Conservation (phyloP, 768 basidiomycete genomes). For the Leccinum aurantiacum region DNA sequence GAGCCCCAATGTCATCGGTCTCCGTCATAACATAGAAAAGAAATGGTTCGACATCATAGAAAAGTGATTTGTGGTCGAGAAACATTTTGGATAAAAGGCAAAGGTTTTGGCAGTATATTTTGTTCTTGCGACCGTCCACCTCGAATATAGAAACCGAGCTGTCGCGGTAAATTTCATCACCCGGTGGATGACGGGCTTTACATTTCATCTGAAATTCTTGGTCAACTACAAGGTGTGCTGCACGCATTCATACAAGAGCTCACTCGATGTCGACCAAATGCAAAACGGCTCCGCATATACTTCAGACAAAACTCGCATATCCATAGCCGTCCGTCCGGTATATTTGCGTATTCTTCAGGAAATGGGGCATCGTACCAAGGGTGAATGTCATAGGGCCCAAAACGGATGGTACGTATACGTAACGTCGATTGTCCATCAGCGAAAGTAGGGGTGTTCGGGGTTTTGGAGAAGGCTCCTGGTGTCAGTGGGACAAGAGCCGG, state of each 20-base stretch:
- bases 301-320: conserved; percentile 98
- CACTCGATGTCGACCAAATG: conserved; percentile 82
- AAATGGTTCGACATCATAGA: conserved; percentile 99
- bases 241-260: conserved; percentile 30
- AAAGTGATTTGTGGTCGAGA: conserved; percentile 96
- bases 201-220: conserved; percentile 77
- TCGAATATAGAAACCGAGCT: conserved; percentile 89
- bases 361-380: conserved; percentile 99
- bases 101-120: conserved; percentile 99
- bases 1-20: conserved; percentile 82
- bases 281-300: conserved; percentile 95
- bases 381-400: conserved; percentile 89
- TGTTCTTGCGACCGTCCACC: conserved; percentile 97
- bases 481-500: conserved; percentile 33
- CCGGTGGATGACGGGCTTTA: conserved; percentile 91
- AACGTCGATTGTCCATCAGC: conserved; percentile 37
- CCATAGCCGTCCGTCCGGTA: conserved; percentile 91
- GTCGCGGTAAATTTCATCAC: conserved; percentile 97
- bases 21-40: conserved; percentile 98
- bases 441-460: conserved; percentile 29
- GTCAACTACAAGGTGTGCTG: conserved; percentile 11
- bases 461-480: conserved; percentile 35
- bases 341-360: conserved; percentile 92
- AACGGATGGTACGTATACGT: conserved; percentile 85
- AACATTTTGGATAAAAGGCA: conserved; percentile 99